Conservation (phyloP, 208 protist genomes). For the Novymonas esmeraldas region DNA sequence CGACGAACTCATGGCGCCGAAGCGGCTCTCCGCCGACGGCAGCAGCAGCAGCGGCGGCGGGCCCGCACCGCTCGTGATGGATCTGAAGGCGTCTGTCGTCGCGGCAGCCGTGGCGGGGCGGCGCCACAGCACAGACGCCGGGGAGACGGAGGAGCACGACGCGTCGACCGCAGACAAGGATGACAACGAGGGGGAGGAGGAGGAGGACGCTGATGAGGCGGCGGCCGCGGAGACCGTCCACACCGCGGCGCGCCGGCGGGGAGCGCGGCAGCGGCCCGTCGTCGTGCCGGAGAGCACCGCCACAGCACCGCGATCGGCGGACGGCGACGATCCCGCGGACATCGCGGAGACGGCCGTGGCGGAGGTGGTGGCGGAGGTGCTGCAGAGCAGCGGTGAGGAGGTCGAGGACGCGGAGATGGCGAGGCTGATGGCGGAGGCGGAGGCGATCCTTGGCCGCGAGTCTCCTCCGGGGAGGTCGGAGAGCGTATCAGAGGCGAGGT, state of each 20-base stretch:
- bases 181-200: conserved; percentile 28
- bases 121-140: conserved; percentile 3
- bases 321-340: conserved; percentile 36
- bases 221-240: neutral
- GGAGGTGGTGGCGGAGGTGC: conserved; percentile 27
- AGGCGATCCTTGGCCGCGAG: conserved; percentile 15
- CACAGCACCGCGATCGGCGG: conserved; percentile 13
- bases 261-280: conserved; percentile 13
- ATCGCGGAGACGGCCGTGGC: conserved; percentile 26
- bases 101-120: conserved; percentile 13
- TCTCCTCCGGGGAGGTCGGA: neutral
- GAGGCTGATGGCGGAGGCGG: conserved; percentile 17
- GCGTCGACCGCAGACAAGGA: no score
- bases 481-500: conserved; percentile 4
- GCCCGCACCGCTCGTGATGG: conserved; percentile 4
- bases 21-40: conserved; percentile 12
- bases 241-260: conserved; percentile 6
- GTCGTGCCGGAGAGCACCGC: conserved; percentile 1
- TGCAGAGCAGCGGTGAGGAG: conserved; percentile 19
- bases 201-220: conserved; percentile 5
- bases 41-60: neutral
- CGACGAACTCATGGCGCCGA: conserved; percentile 62
- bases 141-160: no score
- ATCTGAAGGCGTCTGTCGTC: conserved; percentile 2
- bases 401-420: conserved; percentile 29